These are phyloP conservation scores for Escallonia rubra DNA, from an alignment of 129 eudicot genomes.

Conservation along the genomic window DNA sequence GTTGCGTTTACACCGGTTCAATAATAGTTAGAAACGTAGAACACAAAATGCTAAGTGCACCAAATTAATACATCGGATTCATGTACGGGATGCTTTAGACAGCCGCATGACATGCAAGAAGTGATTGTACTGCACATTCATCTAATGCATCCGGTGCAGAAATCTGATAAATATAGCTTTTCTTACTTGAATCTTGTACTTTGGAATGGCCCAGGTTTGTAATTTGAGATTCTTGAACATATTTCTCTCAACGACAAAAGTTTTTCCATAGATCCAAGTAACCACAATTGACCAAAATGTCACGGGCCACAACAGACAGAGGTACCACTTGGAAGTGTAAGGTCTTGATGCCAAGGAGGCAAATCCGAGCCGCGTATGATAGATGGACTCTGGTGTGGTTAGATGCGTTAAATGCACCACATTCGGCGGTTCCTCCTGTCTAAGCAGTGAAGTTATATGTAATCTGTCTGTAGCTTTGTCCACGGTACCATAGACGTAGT, in stretches of 20 bases:
- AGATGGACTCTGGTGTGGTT: conserved; percentile 58
- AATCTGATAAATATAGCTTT: too few relatives aligned
- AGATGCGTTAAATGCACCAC: conserved; percentile 56
- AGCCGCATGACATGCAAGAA: too few relatives aligned
- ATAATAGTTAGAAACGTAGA: too few relatives aligned
- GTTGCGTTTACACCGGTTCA: too few relatives aligned
- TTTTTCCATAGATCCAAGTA: conserved; percentile 39
- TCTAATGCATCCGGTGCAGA: too few relatives aligned
- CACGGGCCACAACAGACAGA: conserved; percentile 67
- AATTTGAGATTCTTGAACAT: conserved; percentile 37
- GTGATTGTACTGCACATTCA: too few relatives aligned
- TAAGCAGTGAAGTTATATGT: conserved; percentile 32
- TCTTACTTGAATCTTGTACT: conserved; percentile 38
- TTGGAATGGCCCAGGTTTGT: conserved; percentile 61
- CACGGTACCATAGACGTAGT: conserved; percentile 59
- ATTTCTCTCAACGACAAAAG: conserved; percentile 49
- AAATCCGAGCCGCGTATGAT: conserved; percentile 55
- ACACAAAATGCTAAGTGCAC: too few relatives aligned
- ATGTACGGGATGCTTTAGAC: too few relatives aligned
- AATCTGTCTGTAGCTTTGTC: conserved; percentile 49
- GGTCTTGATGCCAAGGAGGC: conserved; percentile 57
- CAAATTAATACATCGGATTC: too few relatives aligned
- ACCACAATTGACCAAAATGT: conserved; percentile 54
- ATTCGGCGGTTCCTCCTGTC: conserved; percentile 37
- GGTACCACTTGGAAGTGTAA: conserved; percentile 41